phyloP scores from a whole-genome alignment of 768 basidiomycete species.

The Termitomyces sp. region DNA sequence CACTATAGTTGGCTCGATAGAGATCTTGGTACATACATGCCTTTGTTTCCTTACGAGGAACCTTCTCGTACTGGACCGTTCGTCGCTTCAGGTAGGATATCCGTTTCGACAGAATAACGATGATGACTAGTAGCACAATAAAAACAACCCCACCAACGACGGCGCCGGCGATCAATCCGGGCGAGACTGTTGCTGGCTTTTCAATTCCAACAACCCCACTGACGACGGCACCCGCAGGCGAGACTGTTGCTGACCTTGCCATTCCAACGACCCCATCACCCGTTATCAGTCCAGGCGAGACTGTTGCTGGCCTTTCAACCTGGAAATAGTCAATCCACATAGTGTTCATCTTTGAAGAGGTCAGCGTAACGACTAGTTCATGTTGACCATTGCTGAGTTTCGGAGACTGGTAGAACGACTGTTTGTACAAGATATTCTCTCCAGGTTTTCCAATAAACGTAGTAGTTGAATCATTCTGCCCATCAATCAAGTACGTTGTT shows the following conservation, averaged over 20 bases:
- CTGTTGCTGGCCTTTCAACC: background rate
- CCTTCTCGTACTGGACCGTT: background rate
- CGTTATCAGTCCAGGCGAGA: background rate
- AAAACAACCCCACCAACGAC: background rate
- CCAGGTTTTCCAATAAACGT: background rate
- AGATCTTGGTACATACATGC: background rate
- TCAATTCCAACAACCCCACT: background rate
- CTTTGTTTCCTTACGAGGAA: background rate
- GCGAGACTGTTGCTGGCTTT: background rate
- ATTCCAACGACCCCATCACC: background rate
- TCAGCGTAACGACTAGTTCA: slow-evolving; percentile 2
- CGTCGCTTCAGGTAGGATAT: background rate
- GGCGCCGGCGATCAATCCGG: background rate
- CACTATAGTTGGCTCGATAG: background rate
- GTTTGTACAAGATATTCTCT: background rate
- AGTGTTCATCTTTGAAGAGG: background rate
- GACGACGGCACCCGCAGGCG: background rate
- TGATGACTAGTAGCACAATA: background rate
- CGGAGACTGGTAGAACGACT: slow-evolving; percentile 3
- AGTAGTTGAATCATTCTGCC: background rate
- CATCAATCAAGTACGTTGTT: slow-evolving; percentile 6
- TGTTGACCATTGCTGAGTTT: slow-evolving; percentile 2
- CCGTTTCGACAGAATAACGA: background rate
- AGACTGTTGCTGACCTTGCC: background rate
- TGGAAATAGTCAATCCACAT: slow-evolving; percentile 7